Evolutionary conservation across 345 rosid genomes (phyloP), one percentile per base, ranked within the genome.

Genomic region (Populus alba): DNA sequence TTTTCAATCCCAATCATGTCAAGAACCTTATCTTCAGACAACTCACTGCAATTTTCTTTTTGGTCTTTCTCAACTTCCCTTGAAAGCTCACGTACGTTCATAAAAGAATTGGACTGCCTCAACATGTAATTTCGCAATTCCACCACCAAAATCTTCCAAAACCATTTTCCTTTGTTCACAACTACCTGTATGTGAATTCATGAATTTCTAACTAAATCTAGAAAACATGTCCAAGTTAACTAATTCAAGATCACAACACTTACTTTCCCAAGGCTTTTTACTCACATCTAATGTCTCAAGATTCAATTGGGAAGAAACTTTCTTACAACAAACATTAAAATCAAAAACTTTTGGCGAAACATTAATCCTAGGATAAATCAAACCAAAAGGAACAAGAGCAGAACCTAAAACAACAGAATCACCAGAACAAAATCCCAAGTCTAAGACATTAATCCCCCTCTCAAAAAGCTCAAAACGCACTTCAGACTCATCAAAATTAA

Each of bases 381-480:
- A 88, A 43, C 93, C 97, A 71, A 96, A 92, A 37, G 95, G 94
- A 81, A 92, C 81, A 8, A 94, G 53, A 12, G 87, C 82, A 62
- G 97, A 83, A 77, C 94, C 94, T 38, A 89, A 75, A 78, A 92
- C 57, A 75, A 92, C 78, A 0, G 90, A 89, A 75, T 94, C 94
- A 53, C 89, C 86, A 1, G 97, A 91, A 82, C 94, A 92, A 84
- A 86, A 86, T 0, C 98, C 99, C 99, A 98, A 96, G 33, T 95
- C 93, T 69, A 94, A 84, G 68, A 82, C 91, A 88, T 81, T 85
- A 77, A 91, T 83, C 17, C 86, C 97, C 69, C 74, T 70, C 82
- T 80, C 81, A 66, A 92, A 85, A 86, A 79, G 73, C 83, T 82
- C 77, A 75, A 77, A 82, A 70, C 78, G 80, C 47, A 71, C 74